phyloP scores from a whole-genome alignment of 2,329 filamentous ascomycete genomes.

The Ophiocordyceps australis region DNA sequence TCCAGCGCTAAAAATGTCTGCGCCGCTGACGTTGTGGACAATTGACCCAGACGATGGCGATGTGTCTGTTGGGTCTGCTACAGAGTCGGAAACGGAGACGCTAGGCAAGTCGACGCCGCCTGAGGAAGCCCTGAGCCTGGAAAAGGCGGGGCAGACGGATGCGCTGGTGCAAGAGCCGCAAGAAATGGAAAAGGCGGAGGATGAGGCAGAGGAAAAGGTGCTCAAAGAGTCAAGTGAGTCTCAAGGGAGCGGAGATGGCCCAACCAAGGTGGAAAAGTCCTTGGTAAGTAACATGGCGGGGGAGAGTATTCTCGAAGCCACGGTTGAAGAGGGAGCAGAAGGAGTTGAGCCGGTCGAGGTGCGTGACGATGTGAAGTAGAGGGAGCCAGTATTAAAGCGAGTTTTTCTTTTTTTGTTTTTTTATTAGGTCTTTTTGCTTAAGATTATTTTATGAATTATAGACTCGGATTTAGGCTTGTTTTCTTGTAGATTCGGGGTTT shows the following conservation, averaged over 20 bases:
- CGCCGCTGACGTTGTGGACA: conserved; percentile 29
- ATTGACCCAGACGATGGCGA: conserved; percentile 31
- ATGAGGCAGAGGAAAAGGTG: neutral
- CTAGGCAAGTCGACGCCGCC: conserved; percentile 1
- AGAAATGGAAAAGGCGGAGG: neutral
- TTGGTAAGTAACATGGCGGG: conserved; percentile 22
- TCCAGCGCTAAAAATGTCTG: conserved; percentile 25
- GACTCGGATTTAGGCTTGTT: too few relatives aligned
- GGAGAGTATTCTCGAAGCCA: conserved; percentile 21
- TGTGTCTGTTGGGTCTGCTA: conserved; percentile 10
- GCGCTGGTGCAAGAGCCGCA: conserved; percentile 1
- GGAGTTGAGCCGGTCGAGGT: conserved; percentile 16
- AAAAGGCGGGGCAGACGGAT: conserved; percentile 1
- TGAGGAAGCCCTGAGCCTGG: neutral
- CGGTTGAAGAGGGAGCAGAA: conserved; percentile 15
- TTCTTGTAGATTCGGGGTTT: too few relatives aligned
- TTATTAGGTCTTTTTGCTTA: too few relatives aligned
- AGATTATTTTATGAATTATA: too few relatives aligned
- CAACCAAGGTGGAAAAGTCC: conserved; percentile 15
- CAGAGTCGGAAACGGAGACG: conserved; percentile 3
- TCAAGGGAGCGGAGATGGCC: too few relatives aligned
- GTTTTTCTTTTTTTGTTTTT: too few relatives aligned
- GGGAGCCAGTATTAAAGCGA: too few relatives aligned
- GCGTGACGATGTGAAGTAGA: conserved; percentile 15
- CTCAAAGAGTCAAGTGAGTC: neutral